Base-by-base conservation (phyloP, 768 basidiomycete genomes). In the Royoungia palumana region DNA sequence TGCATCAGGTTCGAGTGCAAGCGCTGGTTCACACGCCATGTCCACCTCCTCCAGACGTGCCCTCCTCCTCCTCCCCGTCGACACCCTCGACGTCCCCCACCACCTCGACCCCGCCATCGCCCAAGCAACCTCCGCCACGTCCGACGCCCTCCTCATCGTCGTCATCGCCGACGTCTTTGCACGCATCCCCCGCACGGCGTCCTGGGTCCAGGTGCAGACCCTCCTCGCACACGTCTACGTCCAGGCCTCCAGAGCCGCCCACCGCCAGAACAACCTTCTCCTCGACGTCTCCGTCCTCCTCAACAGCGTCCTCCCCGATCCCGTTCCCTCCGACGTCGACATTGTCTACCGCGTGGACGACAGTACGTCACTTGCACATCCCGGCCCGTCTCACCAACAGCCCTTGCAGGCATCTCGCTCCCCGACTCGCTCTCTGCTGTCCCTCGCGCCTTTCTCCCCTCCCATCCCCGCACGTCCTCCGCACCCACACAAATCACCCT, bases 211-310 rank as follows among this genome's bases (percentile, higher is more conserved):
- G 17, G 75, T 94, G 3, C 90, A 94, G 70, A 70, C 77, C 10
- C 76, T 94, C 39, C 75, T 97, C 53, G 89, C 89, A 0, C 85
- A 81, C 60, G 79, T 89, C 34, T 96, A 97, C 66, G 87, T 90
- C 3, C 85, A 87, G 56, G 87, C 89, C n/a, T 86, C 86, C 13
- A 83, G 79, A 57, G 77, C 82, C 35, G 86, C 88, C 13, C 82
- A 85, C 61, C 75, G 79, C 32, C 64, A 75, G 57, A 80, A 80
- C 62, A 86, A 81, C 53, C 70, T 92, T 35, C 74, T 90, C 48
- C 79, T 94, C 75, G 75, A 85, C 46, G 72, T 95, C 41, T 85
- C 89, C 58, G 87, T 95, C 13, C 69, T 90, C 39, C 76, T 95
- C 49, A 74, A 78, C 42, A 82, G 76, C n/a, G 64, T 75, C 44